Evolutionary conservation across 192 early-diverging fungal genomes (phyloP).

Genomic region (Coemansia sp.): DNA sequence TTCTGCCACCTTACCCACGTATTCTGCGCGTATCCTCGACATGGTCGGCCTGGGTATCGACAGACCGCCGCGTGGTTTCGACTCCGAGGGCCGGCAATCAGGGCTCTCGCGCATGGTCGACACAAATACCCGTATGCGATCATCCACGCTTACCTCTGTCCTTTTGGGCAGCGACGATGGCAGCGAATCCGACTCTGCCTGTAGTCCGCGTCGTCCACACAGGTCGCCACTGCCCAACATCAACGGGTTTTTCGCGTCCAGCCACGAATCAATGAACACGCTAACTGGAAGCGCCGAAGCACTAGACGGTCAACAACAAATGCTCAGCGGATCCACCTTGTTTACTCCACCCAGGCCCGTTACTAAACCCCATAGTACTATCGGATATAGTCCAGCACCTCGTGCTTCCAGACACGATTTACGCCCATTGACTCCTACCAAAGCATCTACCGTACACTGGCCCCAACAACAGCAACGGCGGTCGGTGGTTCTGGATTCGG

Average conservation of each 20-base stretch:
- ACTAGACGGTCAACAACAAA: not conserved
- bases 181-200: slow-evolving; percentile 1
- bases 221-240: slow-evolving; percentile 37
- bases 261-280: slow-evolving; percentile 37
- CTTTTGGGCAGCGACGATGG: not conserved
- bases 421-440: slow-evolving; percentile 9
- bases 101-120: slow-evolving; percentile 33
- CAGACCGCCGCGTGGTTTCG: slow-evolving; percentile 11
- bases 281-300: not conserved
- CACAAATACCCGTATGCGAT: not conserved
- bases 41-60: slow-evolving; percentile 2
- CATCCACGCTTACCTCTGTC: not conserved
- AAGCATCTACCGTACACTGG: slow-evolving; percentile 34
- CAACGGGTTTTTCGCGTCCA: slow-evolving; percentile 41
- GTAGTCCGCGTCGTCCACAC: slow-evolving; percentile 14
- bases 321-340: not conserved
- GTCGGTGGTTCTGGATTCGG: slow-evolving; percentile 9
- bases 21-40: not conserved
- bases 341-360: not conserved
- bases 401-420: not conserved
- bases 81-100: slow-evolving; percentile 24
- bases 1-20: slow-evolving; percentile 8
- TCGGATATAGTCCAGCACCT: not conserved
- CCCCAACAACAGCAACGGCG: slow-evolving; percentile 22
- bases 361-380: not conserved